Percentiles rank a stretch among this genome's conserved stretches.
Conservation (phyloP, 257 asterid genomes). For the Solanum tarijense region DNA sequence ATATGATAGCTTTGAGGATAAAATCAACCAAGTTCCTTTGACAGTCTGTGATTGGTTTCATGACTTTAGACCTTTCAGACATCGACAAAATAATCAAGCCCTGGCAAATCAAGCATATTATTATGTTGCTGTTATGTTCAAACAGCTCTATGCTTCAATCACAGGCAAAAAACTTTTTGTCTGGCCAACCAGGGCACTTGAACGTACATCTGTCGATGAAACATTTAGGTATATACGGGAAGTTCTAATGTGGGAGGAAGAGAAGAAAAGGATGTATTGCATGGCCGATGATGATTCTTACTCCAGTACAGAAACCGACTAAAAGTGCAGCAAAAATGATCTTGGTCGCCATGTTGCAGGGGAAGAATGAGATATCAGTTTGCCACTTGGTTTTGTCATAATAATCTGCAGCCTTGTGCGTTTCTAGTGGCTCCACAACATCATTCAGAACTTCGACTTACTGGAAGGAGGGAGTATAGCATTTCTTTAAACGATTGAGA, state of each 20-base stretch:
- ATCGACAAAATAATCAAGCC: conserved; percentile 20
- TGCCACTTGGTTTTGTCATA: not conserved
- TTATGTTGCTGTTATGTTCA: conserved; percentile 49
- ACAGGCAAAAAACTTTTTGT: conserved; percentile 59
- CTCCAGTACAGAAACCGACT: conserved; percentile 21
- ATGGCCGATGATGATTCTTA: conserved; percentile 19
- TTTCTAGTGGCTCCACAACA: not conserved
- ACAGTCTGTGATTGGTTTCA: conserved; percentile 56
- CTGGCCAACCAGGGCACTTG: conserved; percentile 25
- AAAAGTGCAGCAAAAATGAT: not conserved
- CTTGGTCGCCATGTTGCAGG: not conserved
- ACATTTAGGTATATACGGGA: conserved; percentile 40
- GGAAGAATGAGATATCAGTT: not conserved
- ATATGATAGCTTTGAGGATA: conserved; percentile 43
- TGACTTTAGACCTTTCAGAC: conserved; percentile 49
- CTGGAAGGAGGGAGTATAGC: not conserved
- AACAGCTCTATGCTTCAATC: conserved; percentile 36
- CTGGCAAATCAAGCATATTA: conserved; percentile 51
- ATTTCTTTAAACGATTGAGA: not conserved
- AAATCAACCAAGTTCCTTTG: conserved; percentile 42
- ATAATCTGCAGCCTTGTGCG: not conserved
- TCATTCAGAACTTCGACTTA: not conserved
- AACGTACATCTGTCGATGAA: conserved; percentile 37
- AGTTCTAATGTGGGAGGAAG: conserved; percentile 55
- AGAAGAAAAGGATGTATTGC: conserved; percentile 19